Conservation (phyloP, 2,329 filamentous ascomycete species). For the Xylariaceae sp. region DNA sequence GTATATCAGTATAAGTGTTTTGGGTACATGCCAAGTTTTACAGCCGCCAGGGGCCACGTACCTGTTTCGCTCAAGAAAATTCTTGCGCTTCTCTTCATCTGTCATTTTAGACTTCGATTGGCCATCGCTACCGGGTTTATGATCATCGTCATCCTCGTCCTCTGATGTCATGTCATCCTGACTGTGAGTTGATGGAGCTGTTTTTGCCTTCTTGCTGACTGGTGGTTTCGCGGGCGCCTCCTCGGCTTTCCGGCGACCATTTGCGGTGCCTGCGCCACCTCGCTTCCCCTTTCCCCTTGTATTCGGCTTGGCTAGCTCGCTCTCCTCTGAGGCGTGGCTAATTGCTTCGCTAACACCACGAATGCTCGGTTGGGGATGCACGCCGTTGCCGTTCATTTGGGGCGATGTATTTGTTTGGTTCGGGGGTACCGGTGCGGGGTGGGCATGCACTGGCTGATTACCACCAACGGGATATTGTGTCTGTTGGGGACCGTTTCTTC, state of each 20-base stretch:
- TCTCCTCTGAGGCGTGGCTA: constrained; percentile 75
- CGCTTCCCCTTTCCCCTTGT: constrained; percentile 74
- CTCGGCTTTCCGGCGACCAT: constrained; percentile 81
- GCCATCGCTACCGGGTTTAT: constrained; percentile 58
- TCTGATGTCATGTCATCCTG: constrained; percentile 57
- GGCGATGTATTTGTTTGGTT: constrained; percentile 53
- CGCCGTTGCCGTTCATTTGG: constrained; percentile 58
- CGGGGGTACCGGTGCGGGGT: constrained; percentile 47
- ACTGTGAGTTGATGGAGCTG: constrained; percentile 43
- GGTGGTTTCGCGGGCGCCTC: constrained; percentile 66
- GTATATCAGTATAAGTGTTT: neutral
- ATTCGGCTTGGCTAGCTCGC: constrained; percentile 69
- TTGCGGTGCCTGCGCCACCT: constrained; percentile 53
- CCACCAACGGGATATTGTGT: constrained; percentile 53
- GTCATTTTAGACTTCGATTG: constrained; percentile 82
- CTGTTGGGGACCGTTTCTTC: constrained; percentile 60
- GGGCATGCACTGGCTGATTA: constrained; percentile 56
- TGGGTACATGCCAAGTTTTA: neutral
- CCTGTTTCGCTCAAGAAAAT: constrained; percentile 96
- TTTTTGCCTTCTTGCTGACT: constrained; percentile 74
- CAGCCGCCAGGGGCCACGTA: constrained; percentile 53
- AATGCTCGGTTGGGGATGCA: constrained; percentile 50
- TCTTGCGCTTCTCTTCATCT: constrained; percentile 97
- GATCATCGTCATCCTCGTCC: constrained; percentile 58
- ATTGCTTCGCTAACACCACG: constrained; percentile 70